Percentiles rank a stretch among this genome's conserved stretches.
These are phyloP conservation scores for Naganishia randhawae DNA, from an alignment of 768 basidiomycete genomes.

Conservation along the genomic window DNA sequence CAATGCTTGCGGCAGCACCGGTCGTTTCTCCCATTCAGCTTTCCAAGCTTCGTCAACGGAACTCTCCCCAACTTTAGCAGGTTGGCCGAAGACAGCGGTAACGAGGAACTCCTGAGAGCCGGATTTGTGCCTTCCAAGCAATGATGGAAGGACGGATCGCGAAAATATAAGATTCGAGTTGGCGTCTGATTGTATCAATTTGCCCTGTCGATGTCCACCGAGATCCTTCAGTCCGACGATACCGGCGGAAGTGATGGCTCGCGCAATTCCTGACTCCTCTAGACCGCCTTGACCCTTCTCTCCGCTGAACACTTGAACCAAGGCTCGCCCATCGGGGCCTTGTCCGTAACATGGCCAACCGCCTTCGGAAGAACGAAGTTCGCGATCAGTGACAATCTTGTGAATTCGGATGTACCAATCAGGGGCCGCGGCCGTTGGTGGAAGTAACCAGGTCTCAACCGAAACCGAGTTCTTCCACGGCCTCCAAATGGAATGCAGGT, in stretches of 20 bases:
- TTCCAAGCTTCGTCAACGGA: slow-evolving; percentile 26
- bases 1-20: slow-evolving; percentile 35
- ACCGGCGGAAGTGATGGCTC: slow-evolving; percentile 62
- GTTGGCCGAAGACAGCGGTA: slow-evolving; percentile 63
- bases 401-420: slow-evolving; percentile 70
- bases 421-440: slow-evolving; percentile 59
- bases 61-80: slow-evolving; percentile 22
- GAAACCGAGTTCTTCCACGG: slow-evolving; percentile 65
- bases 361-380: slow-evolving; percentile 63
- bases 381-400: slow-evolving; percentile 58
- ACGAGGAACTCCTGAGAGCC: slow-evolving; percentile 59
- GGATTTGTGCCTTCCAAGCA: slow-evolving; percentile 56
- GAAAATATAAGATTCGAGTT: slow-evolving; percentile 69
- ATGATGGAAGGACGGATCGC: slow-evolving; percentile 65
- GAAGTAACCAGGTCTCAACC: slow-evolving; percentile 72
- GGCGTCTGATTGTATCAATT: slow-evolving; percentile 64
- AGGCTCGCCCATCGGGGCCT: slow-evolving; percentile 59
- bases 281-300: slow-evolving; percentile 57
- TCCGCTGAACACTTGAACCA: slow-evolving; percentile 55
- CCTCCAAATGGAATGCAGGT: slow-evolving; percentile 68
- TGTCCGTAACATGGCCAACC: slow-evolving; percentile 71
- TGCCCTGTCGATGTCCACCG: slow-evolving; percentile 44
- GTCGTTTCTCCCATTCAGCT: slow-evolving; percentile 41
- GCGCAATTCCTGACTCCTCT: slow-evolving; percentile 53
- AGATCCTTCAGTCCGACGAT: slow-evolving; percentile 63